Evolutionary conservation across 2,329 filamentous ascomycete species (phyloP).

Genomic region (Diaporthe sp.): DNA sequence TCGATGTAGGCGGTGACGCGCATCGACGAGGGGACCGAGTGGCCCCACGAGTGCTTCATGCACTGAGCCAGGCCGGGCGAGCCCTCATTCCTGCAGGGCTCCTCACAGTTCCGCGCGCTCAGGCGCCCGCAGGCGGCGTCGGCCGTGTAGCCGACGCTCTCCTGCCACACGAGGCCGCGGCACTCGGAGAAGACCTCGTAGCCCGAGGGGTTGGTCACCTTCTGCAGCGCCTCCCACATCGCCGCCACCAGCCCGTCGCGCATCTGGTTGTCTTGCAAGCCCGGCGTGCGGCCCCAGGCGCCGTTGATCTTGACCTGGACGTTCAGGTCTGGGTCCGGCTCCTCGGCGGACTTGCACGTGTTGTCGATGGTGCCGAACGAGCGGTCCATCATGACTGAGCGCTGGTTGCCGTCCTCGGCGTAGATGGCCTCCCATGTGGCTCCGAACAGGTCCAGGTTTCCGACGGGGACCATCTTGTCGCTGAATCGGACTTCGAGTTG

Average conservation of each 20-base stretch:
- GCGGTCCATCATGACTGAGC: conserved; percentile 33
- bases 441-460: conserved; percentile 35
- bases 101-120: not conserved
- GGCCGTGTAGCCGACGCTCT: conserved; percentile 11
- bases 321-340: conserved; percentile 30
- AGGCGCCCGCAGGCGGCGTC: conserved; percentile 1
- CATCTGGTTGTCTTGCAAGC: conserved; percentile 33
- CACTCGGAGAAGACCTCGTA: conserved; percentile 36
- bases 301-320: conserved; percentile 35
- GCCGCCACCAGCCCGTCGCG: conserved; percentile 35
- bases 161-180: conserved; percentile 34
- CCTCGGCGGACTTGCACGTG: conserved; percentile 30
- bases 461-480: conserved; percentile 36
- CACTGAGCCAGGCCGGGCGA: conserved; percentile 30
- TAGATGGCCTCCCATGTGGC: conserved; percentile 36
- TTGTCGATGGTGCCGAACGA: conserved; percentile 28
- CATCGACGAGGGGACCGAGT: conserved; percentile 35
- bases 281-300: conserved; percentile 34
- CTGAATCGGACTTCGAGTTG: conserved; percentile 37
- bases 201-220: conserved; percentile 24
- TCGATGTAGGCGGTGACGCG: conserved; percentile 36
- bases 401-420: conserved; percentile 33
- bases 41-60: conserved; percentile 32
- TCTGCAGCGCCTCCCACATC: conserved; percentile 34
- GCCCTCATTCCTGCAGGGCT: not conserved